Percentiles rank a stretch among this genome's conserved stretches.
Conservation (phyloP, 345 rosid species). For the Carallia pectinifolia region DNA sequence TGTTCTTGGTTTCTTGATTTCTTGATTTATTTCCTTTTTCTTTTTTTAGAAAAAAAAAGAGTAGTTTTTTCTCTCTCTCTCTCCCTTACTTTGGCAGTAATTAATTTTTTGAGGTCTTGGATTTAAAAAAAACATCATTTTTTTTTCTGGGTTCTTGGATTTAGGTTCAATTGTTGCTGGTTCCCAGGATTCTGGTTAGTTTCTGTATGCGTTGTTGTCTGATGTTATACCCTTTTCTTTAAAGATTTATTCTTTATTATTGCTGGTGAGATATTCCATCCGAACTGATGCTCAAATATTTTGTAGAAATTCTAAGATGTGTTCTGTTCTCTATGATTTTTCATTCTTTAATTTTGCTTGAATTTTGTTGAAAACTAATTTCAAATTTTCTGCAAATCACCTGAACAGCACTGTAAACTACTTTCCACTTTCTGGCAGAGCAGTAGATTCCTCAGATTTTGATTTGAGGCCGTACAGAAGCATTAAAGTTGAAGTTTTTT, state of each 20-base stretch:
- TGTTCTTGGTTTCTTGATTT: background rate
- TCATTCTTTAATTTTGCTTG: background rate
- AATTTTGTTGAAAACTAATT: background rate
- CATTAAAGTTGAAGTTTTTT: background rate
- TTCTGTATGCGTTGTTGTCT: background rate
- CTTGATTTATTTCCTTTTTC: background rate
- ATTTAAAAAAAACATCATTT: background rate
- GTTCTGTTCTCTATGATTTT: background rate
- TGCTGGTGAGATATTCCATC: too few relatives aligned
- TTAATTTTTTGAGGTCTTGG: background rate
- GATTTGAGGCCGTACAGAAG: background rate
- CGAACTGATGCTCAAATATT: too few relatives aligned
- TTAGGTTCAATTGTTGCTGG: background rate
- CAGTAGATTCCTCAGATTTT: background rate
- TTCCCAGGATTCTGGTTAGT: background rate
- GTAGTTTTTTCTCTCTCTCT: too few relatives aligned
- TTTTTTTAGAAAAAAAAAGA: too few relatives aligned
- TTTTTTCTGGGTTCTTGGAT: background rate
- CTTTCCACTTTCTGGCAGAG: conserved; percentile 7
- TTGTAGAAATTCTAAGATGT: background rate
- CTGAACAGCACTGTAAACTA: background rate
- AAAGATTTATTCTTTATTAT: background rate
- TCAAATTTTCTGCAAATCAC: background rate
- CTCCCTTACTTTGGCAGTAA: background rate
- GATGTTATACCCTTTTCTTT: background rate